Base-by-base conservation (phyloP, 257 asterid genomes). In the Lithospermum erythrorhizon region DNA sequence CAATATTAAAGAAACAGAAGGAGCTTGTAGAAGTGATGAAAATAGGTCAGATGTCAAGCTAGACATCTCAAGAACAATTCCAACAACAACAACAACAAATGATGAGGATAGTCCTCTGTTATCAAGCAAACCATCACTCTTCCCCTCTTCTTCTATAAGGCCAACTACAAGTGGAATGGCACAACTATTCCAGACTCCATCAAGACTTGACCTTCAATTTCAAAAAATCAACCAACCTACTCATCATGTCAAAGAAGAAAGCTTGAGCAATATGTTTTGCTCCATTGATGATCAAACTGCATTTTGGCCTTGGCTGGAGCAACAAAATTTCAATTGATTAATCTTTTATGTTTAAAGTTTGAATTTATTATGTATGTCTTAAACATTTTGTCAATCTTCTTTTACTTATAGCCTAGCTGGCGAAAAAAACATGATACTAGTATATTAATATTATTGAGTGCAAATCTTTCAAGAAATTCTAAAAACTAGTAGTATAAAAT, bases 261-360 rank as follows among this genome's bases (percentile, higher is more conserved):
- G 83, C 78, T 67, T 91, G 74, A 78, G 95, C 85, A 89, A 76
- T 59, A 79, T 88, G 94, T 84, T 91, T 55, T 71, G 83, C 53
- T 88, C 86, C 47, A 82, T 88, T 78, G 97, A 91, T 67, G 96
- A 93, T 66, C 97, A 91, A 66, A 75, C 90, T 6, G 94, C 86
- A 59, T 84, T 86, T 78, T 91, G 98, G 98, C 94, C 98, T 6
- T 91, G 98, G 98, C 79, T 91, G 58, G 98, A 91, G 62, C 86
- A 82, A 32, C 95, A 81, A 6, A 82, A 88, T 68, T 87, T 86
- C 85, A 80, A 81, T 70, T 90, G 6, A 3, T 27, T 25, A 25
- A 25, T 63, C 13, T 48, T 18, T 1, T 41, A 41, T 15, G 20
- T 23, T 2, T 19, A 22, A 14, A n/a, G 15, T 30, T 57, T 7